Base-by-base conservation (phyloP, 2,329 filamentous ascomycete species). In the Ophiocordyceps camponoti-saundersi region DNA sequence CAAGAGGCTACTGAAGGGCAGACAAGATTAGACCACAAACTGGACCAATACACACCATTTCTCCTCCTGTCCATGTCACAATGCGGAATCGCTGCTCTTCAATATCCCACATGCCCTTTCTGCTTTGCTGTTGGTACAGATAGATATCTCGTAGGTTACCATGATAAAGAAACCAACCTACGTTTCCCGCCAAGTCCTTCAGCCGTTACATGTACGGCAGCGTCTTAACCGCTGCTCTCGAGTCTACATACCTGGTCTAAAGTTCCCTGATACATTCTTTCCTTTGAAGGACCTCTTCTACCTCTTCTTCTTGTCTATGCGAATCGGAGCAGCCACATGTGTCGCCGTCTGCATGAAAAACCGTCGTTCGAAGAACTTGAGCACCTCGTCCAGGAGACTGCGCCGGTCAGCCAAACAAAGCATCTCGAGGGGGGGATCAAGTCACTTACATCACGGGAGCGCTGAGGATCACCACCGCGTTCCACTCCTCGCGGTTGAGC, bases 1-100 rank as follows among this genome's bases (percentile, higher is more conserved):
- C 60, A 95, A 96, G 82, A 78, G 92, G 65, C 79, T 98, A 80
- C 73, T 98, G 66, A 96, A 96, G 80, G 89, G 89, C 62, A 80
- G 89, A 72, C 90, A 96, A 72, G 90, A 96, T 65, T 89, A 86
- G 53, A 22, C 36, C 16, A n/a, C 16, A 18, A 10, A 10, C n/a
- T 18, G 36, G 18, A 5, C 36, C 2, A 18, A 13, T 32, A 15
- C 16, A 10, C 18, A 10, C 10, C 3, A 16, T 20, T n/a, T 6
- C 16, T 18, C n/a, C 11, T 7, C 36, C 16, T 39, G 16, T 20
- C 36, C 16, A 7, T n/a, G 36, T 39, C 15, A 39, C 16, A 18
- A 7, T 39, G n/a, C 36, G 16, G 18, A 39, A 32, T 15, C 30
- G 30, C 10, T 32, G 34, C 34, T 18, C 34, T 6, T 39, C 34